Conservation (phyloP, 2,329 filamentous ascomycete genomes). For the Byssoonygena ceratinophila region DNA sequence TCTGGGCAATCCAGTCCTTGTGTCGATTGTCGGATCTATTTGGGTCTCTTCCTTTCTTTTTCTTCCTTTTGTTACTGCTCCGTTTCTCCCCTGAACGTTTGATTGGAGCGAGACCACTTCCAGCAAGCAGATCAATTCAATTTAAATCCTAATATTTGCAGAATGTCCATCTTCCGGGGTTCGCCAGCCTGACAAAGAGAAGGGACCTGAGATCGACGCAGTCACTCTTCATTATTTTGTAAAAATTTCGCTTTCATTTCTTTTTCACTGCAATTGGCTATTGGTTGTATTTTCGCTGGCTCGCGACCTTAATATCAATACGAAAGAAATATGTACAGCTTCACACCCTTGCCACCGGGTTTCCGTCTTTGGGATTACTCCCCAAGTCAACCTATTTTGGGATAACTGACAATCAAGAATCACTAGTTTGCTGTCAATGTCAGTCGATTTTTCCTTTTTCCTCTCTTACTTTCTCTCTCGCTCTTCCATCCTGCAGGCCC, state of each 20-base stretch:
- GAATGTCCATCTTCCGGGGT: constrained; percentile 6
- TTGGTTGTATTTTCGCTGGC: constrained; percentile 3
- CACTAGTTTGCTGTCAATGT: constrained; percentile 7
- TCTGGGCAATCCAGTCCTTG: neutral
- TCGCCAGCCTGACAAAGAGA: constrained; percentile 6
- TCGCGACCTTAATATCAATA: neutral
- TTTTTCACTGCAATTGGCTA: constrained; percentile 2
- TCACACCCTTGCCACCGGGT: constrained; percentile 5
- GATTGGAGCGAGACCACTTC: constrained; percentile 5
- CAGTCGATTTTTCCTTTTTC: constrained; percentile 2
- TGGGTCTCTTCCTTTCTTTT: neutral
- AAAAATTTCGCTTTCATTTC: neutral
- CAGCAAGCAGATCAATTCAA: constrained; percentile 4
- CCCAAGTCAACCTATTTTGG: constrained; percentile 7
- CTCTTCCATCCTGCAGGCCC: neutral
- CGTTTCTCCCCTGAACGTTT: constrained; percentile 5
- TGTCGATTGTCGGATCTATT: neutral
- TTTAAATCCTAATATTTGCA: constrained; percentile 1
- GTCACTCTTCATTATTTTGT: neutral
- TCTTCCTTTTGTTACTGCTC: neutral
- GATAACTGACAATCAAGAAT: constrained; percentile 5
- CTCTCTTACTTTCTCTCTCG: neutral
- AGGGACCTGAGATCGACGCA: constrained; percentile 8
- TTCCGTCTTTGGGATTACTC: neutral
- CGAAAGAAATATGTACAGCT: constrained; percentile 7